Base-by-base conservation (phyloP, 345 rosid species). In the Hypericum androsaemum region DNA sequence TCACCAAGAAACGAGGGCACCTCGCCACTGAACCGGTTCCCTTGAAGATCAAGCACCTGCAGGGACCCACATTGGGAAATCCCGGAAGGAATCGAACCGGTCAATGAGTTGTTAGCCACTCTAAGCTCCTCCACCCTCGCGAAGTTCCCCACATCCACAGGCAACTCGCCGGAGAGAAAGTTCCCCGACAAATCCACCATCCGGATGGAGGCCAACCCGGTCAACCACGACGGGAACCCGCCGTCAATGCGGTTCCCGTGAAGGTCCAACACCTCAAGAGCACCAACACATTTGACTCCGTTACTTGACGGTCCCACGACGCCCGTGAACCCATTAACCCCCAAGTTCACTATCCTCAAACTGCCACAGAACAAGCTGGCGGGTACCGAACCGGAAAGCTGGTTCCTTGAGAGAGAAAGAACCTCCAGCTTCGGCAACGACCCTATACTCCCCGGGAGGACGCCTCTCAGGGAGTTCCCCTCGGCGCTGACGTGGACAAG, bases 401-500 rank as follows among this genome's bases (percentile, higher is more conserved):
- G 75, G 60, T 90, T 90, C 48, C 55, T 61, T 5, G 84, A 64
- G 7, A 90, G 77, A 0, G 96, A 75, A 28, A 90, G 60, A 10
- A 80, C 83, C 49, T 84, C 80, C 5, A 90, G 86, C 9, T 52
- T 65, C 3, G 84, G 95, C 28, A 90, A 72, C 44, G 74, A 68
- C 6, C 96, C 96, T 7, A 76, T 74, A 12, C 88, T 82, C 12
- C 92, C 73, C 12, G 96, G 96, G 6, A 87, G 61, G 42, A 84
- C 70, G 11, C 98, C 95, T 35, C 81, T 70, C 42, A 92, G 80
- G 22, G 73, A 58, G 55, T 92, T 90, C 45, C 69, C 83, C 43
- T 77, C 70, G 5, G 78, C 92, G 52, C 95, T 87, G 54, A 87
- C 65, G 50, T 87, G 98, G 36, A 82, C 72, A 11, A 87, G 79